Conservation (phyloP, 108 stramenopile genomes). For the Nannochloropsis gaditana region DNA sequence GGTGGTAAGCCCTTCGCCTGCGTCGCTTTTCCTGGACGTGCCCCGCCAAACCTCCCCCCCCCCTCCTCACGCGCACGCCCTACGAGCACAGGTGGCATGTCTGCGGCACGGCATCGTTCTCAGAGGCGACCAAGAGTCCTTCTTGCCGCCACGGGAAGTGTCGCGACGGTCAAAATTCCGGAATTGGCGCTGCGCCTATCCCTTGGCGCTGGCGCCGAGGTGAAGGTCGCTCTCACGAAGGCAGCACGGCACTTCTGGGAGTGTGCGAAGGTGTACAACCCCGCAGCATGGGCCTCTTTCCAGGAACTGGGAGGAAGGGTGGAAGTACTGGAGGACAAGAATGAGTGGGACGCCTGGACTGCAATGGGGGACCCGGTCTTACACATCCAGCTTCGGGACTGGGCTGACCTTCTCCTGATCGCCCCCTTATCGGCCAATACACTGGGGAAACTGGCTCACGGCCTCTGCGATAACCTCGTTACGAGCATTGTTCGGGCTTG, state of each 20-base stretch:
- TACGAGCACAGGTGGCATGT: not conserved
- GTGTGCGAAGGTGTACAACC: conserved; percentile 38
- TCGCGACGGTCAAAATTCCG: conserved; percentile 39
- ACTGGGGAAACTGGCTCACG: conserved; percentile 42
- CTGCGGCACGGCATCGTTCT: not conserved
- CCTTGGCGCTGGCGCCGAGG: conserved; percentile 25
- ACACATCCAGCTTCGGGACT: conserved; percentile 47
- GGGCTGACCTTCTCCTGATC: conserved; percentile 45
- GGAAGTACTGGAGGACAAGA: conserved; percentile 35
- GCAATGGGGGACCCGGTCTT: conserved; percentile 42
- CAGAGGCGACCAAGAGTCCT: conserved; percentile 25
- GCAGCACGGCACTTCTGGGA: conserved; percentile 41
- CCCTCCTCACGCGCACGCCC: not conserved
- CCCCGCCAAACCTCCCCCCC: not conserved
- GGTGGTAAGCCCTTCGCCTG: no score
- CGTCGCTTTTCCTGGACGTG: not conserved
- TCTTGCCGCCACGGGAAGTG: conserved; percentile 37
- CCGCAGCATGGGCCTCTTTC: conserved; percentile 25
- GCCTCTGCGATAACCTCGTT: conserved; percentile 46
- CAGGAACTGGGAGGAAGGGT: conserved; percentile 26
- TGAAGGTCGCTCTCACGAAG: conserved; percentile 42
- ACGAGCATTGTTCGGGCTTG: conserved; percentile 45
- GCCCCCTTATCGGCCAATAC: conserved; percentile 47
- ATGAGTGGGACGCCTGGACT: conserved; percentile 45
- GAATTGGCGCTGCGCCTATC: conserved; percentile 31